Conservation (phyloP, 192 early-diverging fungal species). For the Backusella westeae region DNA sequence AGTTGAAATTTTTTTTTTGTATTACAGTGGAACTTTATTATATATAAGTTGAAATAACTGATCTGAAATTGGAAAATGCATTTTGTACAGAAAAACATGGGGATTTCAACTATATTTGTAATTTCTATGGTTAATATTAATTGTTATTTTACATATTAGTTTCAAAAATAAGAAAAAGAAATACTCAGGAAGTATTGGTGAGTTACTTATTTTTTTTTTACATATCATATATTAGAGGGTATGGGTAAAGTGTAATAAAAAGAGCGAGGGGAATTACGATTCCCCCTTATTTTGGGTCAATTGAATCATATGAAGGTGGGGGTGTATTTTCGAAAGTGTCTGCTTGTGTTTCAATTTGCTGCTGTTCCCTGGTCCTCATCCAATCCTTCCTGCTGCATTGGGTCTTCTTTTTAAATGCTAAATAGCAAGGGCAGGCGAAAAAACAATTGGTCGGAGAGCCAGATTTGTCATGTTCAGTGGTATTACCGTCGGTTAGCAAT, state of each 20-base stretch:
- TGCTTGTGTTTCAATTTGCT: background rate
- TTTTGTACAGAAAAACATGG: no score
- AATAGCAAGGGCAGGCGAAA: conserved; percentile 21
- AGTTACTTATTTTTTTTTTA: background rate
- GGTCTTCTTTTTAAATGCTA: conserved; percentile 18
- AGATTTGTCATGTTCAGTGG: background rate
- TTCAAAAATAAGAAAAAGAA: background rate
- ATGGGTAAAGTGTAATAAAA: background rate
- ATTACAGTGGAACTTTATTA: no score
- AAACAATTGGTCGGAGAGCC: background rate
- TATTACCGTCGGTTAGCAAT: background rate
- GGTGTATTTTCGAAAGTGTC: background rate
- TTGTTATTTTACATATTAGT: background rate
- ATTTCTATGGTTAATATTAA: background rate
- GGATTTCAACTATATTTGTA: no score
- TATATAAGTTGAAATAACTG: no score
- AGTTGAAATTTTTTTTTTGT: no score
- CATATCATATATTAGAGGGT: background rate
- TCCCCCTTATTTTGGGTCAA: background rate
- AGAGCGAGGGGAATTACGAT: background rate
- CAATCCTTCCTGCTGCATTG: conserved; percentile 4
- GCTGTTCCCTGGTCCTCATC: background rate
- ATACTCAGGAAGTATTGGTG: background rate
- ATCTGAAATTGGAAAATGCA: no score
- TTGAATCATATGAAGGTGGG: conserved; percentile 7